Percentiles rank a stretch among this genome's conserved stretches.
Evolutionary conservation across 2,329 filamentous ascomycete genomes (phyloP).

Genomic region (Metarhizium humberi): DNA sequence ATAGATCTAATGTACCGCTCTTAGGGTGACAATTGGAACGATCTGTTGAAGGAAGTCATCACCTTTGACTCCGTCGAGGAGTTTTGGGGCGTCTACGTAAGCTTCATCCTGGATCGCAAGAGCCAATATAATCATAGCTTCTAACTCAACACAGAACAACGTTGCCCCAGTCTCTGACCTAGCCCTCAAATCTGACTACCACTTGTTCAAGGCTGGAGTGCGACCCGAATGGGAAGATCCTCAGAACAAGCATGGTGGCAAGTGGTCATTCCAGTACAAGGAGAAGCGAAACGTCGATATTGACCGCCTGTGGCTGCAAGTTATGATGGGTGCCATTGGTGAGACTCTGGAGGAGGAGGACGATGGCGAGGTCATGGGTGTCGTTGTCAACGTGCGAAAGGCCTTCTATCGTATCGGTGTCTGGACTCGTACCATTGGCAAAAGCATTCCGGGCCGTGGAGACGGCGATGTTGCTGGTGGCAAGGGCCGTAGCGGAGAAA

Average conservation of each 20-base stretch:
- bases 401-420: constrained; percentile 96
- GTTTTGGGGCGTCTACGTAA: constrained; percentile 98
- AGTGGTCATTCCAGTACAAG: constrained; percentile 98
- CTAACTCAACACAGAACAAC: constrained; percentile 64
- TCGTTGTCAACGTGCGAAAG: constrained; percentile 97
- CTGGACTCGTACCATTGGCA: constrained; percentile 92
- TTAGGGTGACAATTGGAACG: constrained; percentile 96
- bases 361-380: constrained; percentile 97
- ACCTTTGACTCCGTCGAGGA: constrained; percentile 98
- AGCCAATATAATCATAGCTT: constrained; percentile 1
- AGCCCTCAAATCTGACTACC: constrained; percentile 96
- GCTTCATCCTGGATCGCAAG: constrained; percentile 22
- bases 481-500: constrained; percentile 69
- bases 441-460: constrained; percentile 67
- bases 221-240: constrained; percentile 97
- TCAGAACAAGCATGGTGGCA: constrained; percentile 98
- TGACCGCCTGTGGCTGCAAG: constrained; percentile 92
- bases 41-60: constrained; percentile 95
- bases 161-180: constrained; percentile 94
- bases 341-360: constrained; percentile 94
- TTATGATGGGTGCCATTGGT: constrained; percentile 92
- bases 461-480: constrained; percentile 63
- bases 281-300: constrained; percentile 88
- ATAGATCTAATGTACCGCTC: constrained; percentile 5
- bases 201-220: constrained; percentile 96